phyloP scores from a whole-genome alignment of 1,139 yeast species.

The Pneumocystis oryctolagi region DNA sequence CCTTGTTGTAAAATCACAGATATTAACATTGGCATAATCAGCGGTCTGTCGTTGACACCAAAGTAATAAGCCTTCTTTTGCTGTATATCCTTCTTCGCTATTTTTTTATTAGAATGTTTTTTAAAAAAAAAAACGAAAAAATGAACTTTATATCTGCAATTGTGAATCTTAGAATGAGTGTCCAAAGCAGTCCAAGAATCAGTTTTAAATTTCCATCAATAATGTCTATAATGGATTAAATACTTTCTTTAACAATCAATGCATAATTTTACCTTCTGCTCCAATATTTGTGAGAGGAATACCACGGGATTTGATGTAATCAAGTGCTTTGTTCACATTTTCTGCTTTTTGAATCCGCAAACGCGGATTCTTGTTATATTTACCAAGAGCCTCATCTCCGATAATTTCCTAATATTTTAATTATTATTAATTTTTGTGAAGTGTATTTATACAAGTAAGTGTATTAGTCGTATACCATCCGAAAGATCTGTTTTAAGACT shows the following conservation, averaged over 20 bases:
- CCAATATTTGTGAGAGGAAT: constrained; percentile 45
- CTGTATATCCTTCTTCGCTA: constrained; percentile 29
- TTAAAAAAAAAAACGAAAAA: neutral
- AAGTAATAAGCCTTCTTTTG: constrained; percentile 30
- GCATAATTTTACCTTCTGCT: constrained; percentile 30
- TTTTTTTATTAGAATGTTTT: neutral
- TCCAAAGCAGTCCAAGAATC: constrained; percentile 54
- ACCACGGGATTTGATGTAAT: constrained; percentile 39
- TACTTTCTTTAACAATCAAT: neutral
- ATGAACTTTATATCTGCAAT: constrained; percentile 27
- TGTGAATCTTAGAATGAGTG: constrained; percentile 39
- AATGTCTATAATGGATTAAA: constrained; percentile 29
- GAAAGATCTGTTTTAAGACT: constrained; percentile 11
- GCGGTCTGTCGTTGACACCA: constrained; percentile 35
- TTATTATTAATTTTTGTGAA: neutral
- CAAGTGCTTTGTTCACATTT: constrained; percentile 43
- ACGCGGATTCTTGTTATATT: constrained; percentile 32
- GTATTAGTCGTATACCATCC: constrained; percentile 11
- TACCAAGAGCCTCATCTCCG: constrained; percentile 28
- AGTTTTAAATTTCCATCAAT: constrained; percentile 49
- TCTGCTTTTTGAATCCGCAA: constrained; percentile 48
- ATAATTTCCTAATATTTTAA: constrained; percentile 21
- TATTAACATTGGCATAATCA: constrained; percentile 26
- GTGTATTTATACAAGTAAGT: constrained; percentile 6
- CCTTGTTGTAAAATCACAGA: constrained; percentile 27